A percentile compares a stretch with the other conserved stretches of the same genome.
Conservation (phyloP, 345 rosid species). For the Heritiera littoralis region DNA sequence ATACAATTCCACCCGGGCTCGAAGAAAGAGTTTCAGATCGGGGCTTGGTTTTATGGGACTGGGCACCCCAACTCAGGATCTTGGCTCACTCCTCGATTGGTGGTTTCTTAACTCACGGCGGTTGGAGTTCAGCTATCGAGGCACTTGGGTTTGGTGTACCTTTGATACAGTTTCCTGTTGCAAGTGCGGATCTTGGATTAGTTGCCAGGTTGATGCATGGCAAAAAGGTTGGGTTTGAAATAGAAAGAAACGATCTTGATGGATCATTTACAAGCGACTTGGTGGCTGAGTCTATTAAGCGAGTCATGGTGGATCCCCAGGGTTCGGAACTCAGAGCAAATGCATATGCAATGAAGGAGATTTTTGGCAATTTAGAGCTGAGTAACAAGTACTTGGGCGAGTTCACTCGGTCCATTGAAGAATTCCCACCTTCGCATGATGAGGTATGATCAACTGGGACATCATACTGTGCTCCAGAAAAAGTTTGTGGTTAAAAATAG, state of each 20-base stretch:
- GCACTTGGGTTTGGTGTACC: conserved; percentile 53
- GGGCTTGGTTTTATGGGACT: conserved; percentile 29
- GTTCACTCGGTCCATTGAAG: conserved; percentile 20
- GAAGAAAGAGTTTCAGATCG: conserved; percentile 9
- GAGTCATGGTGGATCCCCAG: conserved; percentile 33
- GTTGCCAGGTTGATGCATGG: conserved; percentile 40
- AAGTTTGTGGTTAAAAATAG: no score
- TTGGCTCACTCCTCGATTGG: conserved; percentile 39
- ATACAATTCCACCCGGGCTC: neutral
- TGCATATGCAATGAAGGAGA: conserved; percentile 28
- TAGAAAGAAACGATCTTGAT: conserved; percentile 35
- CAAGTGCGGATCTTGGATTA: conserved; percentile 43
- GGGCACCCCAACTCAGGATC: conserved; percentile 50
- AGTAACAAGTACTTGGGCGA: conserved; percentile 19
- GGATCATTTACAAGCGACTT: conserved; percentile 40
- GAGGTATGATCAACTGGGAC: neutral
- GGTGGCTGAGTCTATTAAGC: conserved; percentile 40
- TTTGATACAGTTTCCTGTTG: conserved; percentile 44
- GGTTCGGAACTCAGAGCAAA: conserved; percentile 28
- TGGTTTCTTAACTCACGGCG: conserved; percentile 35
- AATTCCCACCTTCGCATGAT: neutral
- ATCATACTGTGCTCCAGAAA: no score
- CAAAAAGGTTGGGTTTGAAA: conserved; percentile 46
- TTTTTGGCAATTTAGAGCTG: conserved; percentile 22
- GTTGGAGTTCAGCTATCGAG: conserved; percentile 38